These are phyloP conservation scores for Earliella scabrosa DNA, from an alignment of 1,284 basidiomycete genomes.

Conservation along the genomic window DNA sequence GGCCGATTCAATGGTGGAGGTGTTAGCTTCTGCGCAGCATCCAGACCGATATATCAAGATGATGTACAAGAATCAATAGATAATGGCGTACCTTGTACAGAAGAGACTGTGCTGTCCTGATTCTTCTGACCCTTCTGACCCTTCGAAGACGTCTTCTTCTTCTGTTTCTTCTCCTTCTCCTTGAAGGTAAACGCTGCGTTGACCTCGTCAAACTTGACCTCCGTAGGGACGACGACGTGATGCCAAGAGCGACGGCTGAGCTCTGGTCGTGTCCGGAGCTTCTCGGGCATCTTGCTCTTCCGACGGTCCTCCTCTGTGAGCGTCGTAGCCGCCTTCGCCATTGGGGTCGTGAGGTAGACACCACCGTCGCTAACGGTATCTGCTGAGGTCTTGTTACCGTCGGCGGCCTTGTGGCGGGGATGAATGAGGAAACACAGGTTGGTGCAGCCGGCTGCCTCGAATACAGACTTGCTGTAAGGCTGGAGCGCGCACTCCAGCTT, in stretches of 20 bases:
- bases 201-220: neutral
- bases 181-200: neutral
- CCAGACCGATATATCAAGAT: no score
- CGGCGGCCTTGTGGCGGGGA: neutral
- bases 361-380: neutral
- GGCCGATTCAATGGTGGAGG: neutral
- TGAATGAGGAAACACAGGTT: neutral
- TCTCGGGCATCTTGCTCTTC: neutral
- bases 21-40: no score
- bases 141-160: no score
- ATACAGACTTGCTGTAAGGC: no score
- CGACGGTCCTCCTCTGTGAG: neutral
- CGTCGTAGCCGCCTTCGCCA: neutral
- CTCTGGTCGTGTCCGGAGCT: neutral
- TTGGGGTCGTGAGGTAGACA: neutral
- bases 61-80: no score
- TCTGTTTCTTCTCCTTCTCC: neutral
- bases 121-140: neutral
- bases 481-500: no score
- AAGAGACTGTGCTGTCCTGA: neutral
- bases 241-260: neutral
- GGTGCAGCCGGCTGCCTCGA: neutral
- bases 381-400: neutral
- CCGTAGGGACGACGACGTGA: neutral
- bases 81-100: no score